Evolutionary conservation across 2,329 filamentous ascomycete species (phyloP).

Genomic region (Exutisphaerella laricina): DNA sequence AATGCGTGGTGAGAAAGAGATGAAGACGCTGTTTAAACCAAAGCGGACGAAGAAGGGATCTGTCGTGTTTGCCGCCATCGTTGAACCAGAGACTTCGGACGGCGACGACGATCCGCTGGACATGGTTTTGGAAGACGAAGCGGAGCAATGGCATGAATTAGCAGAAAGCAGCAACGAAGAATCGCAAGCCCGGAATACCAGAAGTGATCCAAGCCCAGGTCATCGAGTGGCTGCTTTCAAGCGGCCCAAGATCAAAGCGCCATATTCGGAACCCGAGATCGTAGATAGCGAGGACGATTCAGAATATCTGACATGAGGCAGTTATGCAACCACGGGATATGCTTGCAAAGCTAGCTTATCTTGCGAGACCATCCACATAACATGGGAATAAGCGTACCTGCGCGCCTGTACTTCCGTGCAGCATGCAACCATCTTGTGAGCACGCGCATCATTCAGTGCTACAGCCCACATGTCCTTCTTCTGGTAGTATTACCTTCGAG

Average conservation of each 20-base stretch:
- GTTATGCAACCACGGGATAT: neutral
- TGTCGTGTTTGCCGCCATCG: conserved; percentile 12
- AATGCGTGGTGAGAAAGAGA: conserved; percentile 62
- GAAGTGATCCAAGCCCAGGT: conserved; percentile 22
- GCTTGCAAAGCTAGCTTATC: neutral
- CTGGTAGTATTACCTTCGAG: too few species aligned
- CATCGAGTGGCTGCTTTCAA: conserved; percentile 7
- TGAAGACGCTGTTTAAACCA: conserved; percentile 60
- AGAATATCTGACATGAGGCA: conserved; percentile 36
- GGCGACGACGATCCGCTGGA: conserved; percentile 21
- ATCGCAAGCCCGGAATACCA: conserved; percentile 9
- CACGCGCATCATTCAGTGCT: too few species aligned
- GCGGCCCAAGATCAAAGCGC: conserved; percentile 29
- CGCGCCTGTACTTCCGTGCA: too few species aligned
- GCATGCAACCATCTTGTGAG: too few species aligned
- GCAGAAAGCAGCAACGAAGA: conserved; percentile 28
- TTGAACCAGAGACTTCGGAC: conserved; percentile 15
- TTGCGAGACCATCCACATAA: too few species aligned
- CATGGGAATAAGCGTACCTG: too few species aligned
- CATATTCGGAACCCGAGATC: conserved; percentile 37
- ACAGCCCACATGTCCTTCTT: too few species aligned
- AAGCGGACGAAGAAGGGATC: conserved; percentile 18
- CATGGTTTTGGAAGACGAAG: conserved; percentile 9
- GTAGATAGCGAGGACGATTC: conserved; percentile 53
- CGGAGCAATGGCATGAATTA: conserved; percentile 32